phyloP scores from a whole-genome alignment of 73 alveolate genomes.

The Durusdinium trenchii region DNA sequence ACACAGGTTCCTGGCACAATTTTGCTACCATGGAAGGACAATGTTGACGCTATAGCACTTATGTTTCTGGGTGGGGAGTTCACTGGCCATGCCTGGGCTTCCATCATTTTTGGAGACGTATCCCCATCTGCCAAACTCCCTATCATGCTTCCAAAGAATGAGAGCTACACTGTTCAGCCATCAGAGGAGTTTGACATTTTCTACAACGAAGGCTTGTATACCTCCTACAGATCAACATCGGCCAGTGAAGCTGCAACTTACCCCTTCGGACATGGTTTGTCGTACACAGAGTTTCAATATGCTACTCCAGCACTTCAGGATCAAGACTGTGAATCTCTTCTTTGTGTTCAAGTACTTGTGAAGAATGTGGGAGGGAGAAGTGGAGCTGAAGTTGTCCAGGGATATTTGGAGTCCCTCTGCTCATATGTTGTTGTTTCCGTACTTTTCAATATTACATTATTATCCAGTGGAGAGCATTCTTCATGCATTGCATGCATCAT shows the following conservation, averaged over 20 bases:
- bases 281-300: slow-evolving; percentile 38
- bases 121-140: slow-evolving; percentile 46
- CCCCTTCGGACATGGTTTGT: slow-evolving; percentile 62
- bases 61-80: slow-evolving; percentile 70
- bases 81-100: slow-evolving; percentile 44
- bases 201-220: slow-evolving; percentile 48
- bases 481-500: too few relatives aligned
- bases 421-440: background rate
- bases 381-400: background rate
- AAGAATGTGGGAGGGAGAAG: background rate
- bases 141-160: slow-evolving; percentile 30
- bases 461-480: slow-evolving; percentile 2
- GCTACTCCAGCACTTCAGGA: background rate
- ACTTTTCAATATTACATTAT: background rate
- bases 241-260: background rate
- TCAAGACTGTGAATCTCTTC: slow-evolving; percentile 14
- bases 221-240: slow-evolving; percentile 8
- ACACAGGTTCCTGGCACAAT: slow-evolving; percentile 12
- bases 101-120: slow-evolving; percentile 15
- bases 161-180: slow-evolving; percentile 8
- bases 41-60: slow-evolving; percentile 11
- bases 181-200: background rate
- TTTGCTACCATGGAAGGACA: slow-evolving; percentile 31
- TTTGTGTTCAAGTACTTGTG: background rate
- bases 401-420: background rate